Evolutionary conservation across 2,329 filamentous ascomycete species (phyloP), one percentile per base, ranked within the genome.

Genomic region (Kalmusia sp.): DNA sequence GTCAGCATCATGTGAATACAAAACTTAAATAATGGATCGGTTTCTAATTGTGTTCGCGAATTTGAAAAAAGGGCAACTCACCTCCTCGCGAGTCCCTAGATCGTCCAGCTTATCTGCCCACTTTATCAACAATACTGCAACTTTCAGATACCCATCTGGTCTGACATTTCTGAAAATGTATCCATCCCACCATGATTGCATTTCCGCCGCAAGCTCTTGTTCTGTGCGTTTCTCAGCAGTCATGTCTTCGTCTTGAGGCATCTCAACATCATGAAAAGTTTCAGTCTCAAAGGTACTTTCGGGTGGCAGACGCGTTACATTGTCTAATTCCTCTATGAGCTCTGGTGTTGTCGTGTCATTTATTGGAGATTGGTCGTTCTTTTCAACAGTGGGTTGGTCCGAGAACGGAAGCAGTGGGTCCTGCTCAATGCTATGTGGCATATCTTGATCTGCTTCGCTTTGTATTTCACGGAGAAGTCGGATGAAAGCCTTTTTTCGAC

Each of bases 91-190:
- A n/a, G 69, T 72, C 7, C 62, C 63, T 7, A 75, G 54, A n/a
- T 74, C 65, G 37, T 76, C 72, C 1, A 76, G 48, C 4, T 63
- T 41, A 25, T 70, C 63, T 0, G 55, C 67, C 74, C 73, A 76
- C 27, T 69, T 70, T 21, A 76, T 63, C 5, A 76, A 54, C 3
- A 77, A 52, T 1, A 75, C 74, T 7, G 70, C 61, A 8, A 75
- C 72, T 19, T 72, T 57, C 4, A 55, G 19, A 39, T 76, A 76
- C 1, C 65, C 65, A 12, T 67, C 63, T 2, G 69, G 62, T 7
- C 64, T 49, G 65, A 72, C 68, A 24, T 72, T 55, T 41, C 31
- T 58, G 7, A 52, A 49, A 12, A 69, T 69, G 3, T 59, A 62
- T 30, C 71, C 64, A 25, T 69, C 60, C 68, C 69, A 73, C 64